Conservation (phyloP, 1,139 yeast genomes). For the Candida albicans region DNA sequence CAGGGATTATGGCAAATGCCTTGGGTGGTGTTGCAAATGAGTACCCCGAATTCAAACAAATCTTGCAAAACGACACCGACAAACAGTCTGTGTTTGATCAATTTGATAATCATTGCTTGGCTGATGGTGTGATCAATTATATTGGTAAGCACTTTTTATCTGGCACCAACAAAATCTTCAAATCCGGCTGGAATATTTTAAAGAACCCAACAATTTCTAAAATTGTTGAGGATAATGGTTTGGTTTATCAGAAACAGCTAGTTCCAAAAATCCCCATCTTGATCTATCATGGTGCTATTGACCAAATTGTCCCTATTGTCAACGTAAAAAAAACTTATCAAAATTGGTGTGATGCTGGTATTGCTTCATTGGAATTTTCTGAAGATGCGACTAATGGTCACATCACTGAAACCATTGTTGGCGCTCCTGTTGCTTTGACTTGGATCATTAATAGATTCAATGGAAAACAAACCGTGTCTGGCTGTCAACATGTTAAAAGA, state of each 20-base stretch:
- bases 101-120: background rate
- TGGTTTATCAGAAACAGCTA: slow-evolving; percentile 18
- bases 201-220: slow-evolving; percentile 14
- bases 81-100: background rate
- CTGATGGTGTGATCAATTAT: background rate
- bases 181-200: slow-evolving; percentile 19
- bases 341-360: slow-evolving; percentile 32
- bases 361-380: slow-evolving; percentile 30
- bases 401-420: slow-evolving; percentile 23
- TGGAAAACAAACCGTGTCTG: slow-evolving; percentile 25
- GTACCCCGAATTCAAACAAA: slow-evolving; percentile 22
- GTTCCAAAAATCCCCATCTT: slow-evolving; percentile 35
- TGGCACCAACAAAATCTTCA: slow-evolving; percentile 19
- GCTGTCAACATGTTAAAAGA: slow-evolving; percentile 26
- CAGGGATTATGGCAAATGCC: slow-evolving; percentile 29
- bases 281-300: slow-evolving; percentile 32
- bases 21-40: slow-evolving; percentile 28
- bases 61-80: background rate
- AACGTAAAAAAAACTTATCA: slow-evolving; percentile 26
- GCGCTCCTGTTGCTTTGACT: slow-evolving; percentile 31
- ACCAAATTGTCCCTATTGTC: slow-evolving; percentile 28
- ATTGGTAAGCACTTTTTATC: slow-evolving; percentile 13
- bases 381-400: slow-evolving; percentile 28
- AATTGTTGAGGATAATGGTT: slow-evolving; percentile 22
- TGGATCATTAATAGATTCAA: slow-evolving; percentile 24